Conservation (phyloP, 495 filamentous ascomycete species). For the Daldinia bambusicola region DNA sequence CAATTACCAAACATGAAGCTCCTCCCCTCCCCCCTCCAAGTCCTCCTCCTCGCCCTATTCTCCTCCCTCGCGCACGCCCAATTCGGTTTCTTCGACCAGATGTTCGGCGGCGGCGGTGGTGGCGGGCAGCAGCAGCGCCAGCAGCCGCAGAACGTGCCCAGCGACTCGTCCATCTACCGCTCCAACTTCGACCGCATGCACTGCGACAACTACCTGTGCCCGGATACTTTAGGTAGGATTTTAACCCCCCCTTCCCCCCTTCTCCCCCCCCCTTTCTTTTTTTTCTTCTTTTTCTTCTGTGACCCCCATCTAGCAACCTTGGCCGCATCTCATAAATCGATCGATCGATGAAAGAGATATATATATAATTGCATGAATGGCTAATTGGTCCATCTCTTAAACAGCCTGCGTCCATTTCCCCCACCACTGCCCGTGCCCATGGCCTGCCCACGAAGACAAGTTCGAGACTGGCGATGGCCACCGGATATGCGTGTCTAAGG, state of each 20-base stretch:
- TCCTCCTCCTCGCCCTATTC: slow-evolving; percentile 49
- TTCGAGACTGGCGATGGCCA: slow-evolving; percentile 86
- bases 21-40: slow-evolving; percentile 12
- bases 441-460: slow-evolving; percentile 84
- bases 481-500: slow-evolving; percentile 81
- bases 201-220: slow-evolving; percentile 92
- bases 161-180: slow-evolving; percentile 81
- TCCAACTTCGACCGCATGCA: slow-evolving; percentile 72
- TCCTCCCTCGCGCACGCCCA: slow-evolving; percentile 61
- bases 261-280: too few species aligned
- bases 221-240: slow-evolving; percentile 74
- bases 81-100: slow-evolving; percentile 91
- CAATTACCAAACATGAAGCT: slow-evolving; percentile 42
- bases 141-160: slow-evolving; percentile 77
- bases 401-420: slow-evolving; percentile 88
- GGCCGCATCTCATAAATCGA: too few species aligned
- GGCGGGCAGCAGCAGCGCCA: slow-evolving; percentile 68
- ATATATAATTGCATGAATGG: too few species aligned
- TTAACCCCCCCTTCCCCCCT: neutral
- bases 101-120: slow-evolving; percentile 63
- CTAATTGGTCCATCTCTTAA: neutral
- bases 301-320: too few species aligned
- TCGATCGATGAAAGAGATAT: too few species aligned
- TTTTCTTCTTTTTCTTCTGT: too few species aligned
- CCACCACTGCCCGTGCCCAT: slow-evolving; percentile 92